A percentile compares a stretch with the other conserved stretches of the same genome.
Evolutionary conservation across 1,284 basidiomycete genomes (phyloP).

Genomic region (Xerocomus amazonicus): DNA sequence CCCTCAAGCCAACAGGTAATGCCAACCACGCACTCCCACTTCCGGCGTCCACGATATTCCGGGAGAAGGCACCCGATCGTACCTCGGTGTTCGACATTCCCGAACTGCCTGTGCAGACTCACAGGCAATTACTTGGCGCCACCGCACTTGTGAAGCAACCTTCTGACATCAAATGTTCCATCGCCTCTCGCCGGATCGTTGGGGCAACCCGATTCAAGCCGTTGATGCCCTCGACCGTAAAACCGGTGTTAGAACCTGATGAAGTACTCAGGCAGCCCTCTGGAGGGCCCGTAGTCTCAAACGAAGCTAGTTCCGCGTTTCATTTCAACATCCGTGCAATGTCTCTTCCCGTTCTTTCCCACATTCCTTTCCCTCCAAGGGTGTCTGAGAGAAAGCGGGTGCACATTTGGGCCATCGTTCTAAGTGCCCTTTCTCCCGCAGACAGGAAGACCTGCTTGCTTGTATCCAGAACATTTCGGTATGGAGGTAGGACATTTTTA

Average conservation of each 20-base stretch:
- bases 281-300: conserved; percentile 2
- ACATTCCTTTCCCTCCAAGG: conserved; percentile 54
- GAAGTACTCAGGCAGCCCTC: not conserved
- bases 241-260: not conserved
- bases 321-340: not conserved
- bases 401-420: conserved; percentile 49
- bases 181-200: not conserved
- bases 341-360: conserved; percentile 29
- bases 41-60: not conserved
- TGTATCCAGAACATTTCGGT: conserved; percentile 60
- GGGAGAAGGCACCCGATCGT: not conserved
- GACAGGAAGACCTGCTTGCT: conserved; percentile 44
- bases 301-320: not conserved
- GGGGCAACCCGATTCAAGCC: conserved; percentile 18
- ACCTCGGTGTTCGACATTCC: not conserved
- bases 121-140: not conserved
- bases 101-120: not conserved
- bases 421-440: conserved; percentile 43
- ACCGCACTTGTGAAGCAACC: not conserved
- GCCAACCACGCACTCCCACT: not conserved
- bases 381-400: conserved; percentile 54
- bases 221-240: conserved; percentile 3
- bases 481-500: conserved; percentile 47
- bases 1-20: not conserved
- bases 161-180: not conserved